Base-by-base conservation (phyloP, 345 rosid genomes). In the Eucalyptus marginata region DNA sequence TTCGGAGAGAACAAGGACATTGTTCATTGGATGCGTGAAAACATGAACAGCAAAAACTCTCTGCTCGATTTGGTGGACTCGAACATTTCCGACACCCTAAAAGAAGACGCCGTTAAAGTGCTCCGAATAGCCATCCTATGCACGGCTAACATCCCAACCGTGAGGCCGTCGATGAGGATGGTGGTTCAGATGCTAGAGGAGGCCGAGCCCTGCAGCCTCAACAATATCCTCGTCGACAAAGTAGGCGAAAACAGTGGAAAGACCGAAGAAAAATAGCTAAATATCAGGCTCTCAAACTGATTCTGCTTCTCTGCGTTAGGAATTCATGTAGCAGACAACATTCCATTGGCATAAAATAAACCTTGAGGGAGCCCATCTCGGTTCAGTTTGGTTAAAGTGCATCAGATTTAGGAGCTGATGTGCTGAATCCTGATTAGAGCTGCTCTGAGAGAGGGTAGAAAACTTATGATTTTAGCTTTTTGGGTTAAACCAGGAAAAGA, bases 141-240 rank as follows among this genome's bases (percentile, higher is more conserved):
- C 92, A 96, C 97, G 5, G 91, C 91, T 13, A 95, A 92, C 88
- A 80, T 93, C 64, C 98, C 99, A 17, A 90, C 91, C 8, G 58
- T 89, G 47, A 94, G 99, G 89, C 99, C 98, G 44, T 93, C 93
- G 13, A 97, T 96, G 98, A 93, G 96, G 89, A 91, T 91, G 90
- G 98, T 97, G 31, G 98, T 97, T 86, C 94, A 94, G 76, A 96
- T 96, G 97, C 92, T 97, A 24, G 97, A 97, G 92, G 96, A 94
- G 56, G 94, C 94, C 79, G 92, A 93, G 86, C 94, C 94, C 50
- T 89, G 92, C 86, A 66, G 85, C 80, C 91, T 92, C 79, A 87
- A 90, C 3, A 83, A 89, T 86, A 86, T 94, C 58, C 66, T 87
- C 44, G 91, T 90, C 29, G 40, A 88, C 31, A 89, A 87, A 51